These are phyloP conservation scores for Colletotrichum sp. DNA, from an alignment of 2,329 filamentous ascomycete species.

Conservation along the genomic window DNA sequence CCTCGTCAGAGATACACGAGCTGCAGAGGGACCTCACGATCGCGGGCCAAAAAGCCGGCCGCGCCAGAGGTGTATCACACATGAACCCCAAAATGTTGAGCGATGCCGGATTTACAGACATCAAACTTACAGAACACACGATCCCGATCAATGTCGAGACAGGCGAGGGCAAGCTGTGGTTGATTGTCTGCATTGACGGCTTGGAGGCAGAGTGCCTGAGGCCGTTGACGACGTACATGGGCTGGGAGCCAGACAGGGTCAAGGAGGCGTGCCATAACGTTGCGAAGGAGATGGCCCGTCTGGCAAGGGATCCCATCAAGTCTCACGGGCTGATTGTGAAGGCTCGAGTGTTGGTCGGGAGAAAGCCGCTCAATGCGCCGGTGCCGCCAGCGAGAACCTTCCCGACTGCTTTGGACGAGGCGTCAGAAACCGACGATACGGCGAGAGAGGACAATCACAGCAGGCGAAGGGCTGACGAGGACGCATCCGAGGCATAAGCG, in stretches of 20 bases:
- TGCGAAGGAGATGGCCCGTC: constrained; percentile 51
- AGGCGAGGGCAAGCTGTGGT: constrained; percentile 56
- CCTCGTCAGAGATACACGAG: constrained; percentile 48
- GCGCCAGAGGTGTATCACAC: constrained; percentile 49
- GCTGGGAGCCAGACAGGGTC: constrained; percentile 55
- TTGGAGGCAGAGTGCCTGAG: constrained; percentile 55
- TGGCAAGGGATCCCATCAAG: constrained; percentile 51
- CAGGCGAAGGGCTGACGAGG: not conserved
- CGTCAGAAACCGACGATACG: constrained; percentile 19
- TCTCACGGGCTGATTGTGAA: constrained; percentile 50
- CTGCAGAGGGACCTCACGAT: constrained; percentile 45
- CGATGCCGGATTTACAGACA: constrained; percentile 57
- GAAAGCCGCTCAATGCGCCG: constrained; percentile 45
- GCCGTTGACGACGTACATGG: constrained; percentile 56
- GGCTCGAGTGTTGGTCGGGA: constrained; percentile 52
- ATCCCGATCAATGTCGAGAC: constrained; percentile 53
- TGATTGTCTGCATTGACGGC: constrained; percentile 55
- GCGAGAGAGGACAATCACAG: constrained; percentile 10
- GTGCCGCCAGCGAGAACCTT: not conserved
- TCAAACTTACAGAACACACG: constrained; percentile 50
- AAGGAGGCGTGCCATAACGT: constrained; percentile 50
- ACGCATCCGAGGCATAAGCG: not conserved
- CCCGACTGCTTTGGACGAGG: constrained; percentile 2
- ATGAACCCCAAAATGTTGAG: constrained; percentile 49
- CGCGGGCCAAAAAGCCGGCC: constrained; percentile 49